Evolutionary conservation across 306 rosid species (phyloP).

Genomic region (Sicyos baderoa): DNA sequence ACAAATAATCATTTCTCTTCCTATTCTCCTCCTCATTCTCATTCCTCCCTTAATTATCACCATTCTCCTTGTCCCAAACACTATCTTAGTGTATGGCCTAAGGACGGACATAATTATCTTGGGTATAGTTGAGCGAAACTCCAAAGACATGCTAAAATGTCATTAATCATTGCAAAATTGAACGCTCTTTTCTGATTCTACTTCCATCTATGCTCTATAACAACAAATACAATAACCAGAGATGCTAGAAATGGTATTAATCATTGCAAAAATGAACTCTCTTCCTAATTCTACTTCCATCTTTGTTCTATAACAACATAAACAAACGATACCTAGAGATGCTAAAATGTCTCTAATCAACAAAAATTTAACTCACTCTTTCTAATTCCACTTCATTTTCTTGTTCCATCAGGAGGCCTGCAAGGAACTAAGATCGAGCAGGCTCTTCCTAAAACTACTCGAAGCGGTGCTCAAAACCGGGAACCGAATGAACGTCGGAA

Average conservation of each 20-base stretch:
- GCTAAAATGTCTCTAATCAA: not conserved
- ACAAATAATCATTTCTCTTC: no score
- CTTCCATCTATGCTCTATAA: not conserved
- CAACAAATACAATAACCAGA: not conserved
- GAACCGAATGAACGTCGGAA: slow-evolving; percentile 92
- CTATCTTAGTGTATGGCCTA: no score
- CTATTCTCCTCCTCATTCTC: no score
- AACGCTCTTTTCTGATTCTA: not conserved
- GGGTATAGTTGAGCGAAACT: no score
- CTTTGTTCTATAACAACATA: not conserved
- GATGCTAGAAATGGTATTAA: not conserved
- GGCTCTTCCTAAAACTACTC: slow-evolving; percentile 75
- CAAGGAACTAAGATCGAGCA: slow-evolving; percentile 89
- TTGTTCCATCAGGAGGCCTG: slow-evolving; percentile 64
- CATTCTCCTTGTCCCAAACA: no score
- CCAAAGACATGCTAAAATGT: not conserved
- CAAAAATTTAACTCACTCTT: not conserved
- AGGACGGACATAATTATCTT: no score
- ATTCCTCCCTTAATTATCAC: no score
- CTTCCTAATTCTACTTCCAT: not conserved
- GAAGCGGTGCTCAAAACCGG: slow-evolving; percentile 96
- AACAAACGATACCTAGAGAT: not conserved
- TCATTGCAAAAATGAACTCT: not conserved
- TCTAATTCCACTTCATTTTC: not conserved
- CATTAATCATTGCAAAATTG: not conserved